Evolutionary conservation across 306 rosid species (phyloP).

Genomic region (Delonix regia): DNA sequence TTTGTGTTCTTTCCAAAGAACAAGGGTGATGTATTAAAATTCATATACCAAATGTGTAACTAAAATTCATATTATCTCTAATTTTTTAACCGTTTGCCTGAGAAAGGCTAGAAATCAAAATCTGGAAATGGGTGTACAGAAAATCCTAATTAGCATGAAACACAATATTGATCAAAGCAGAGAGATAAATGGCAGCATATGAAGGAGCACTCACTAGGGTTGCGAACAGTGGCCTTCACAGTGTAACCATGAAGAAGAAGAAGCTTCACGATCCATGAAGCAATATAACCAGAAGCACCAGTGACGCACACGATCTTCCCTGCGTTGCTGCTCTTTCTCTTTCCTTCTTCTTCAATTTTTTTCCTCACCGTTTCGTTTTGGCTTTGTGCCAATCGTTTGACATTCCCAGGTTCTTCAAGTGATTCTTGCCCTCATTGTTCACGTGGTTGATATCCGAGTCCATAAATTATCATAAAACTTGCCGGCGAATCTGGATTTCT

Average conservation of each 20-base stretch:
- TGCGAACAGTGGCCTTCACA: not conserved
- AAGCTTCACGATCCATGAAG: conserved; percentile 8
- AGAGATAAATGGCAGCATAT: not conserved
- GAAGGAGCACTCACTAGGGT: not conserved
- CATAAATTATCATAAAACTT: not conserved
- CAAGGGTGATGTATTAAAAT: not conserved
- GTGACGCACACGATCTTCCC: conserved; percentile 1
- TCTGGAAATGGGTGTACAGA: too few relatives aligned
- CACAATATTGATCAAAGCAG: not conserved
- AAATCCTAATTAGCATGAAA: not conserved
- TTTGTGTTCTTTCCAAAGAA: not conserved
- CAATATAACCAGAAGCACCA: conserved; percentile 6
- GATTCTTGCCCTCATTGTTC: not conserved
- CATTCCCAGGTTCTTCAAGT: not conserved
- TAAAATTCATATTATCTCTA: too few relatives aligned
- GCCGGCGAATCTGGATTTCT: not conserved
- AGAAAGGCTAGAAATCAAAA: too few relatives aligned
- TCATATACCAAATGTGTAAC: not conserved
- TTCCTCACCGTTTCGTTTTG: not conserved
- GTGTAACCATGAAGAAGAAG: conserved; percentile 18
- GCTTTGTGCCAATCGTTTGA: not conserved
- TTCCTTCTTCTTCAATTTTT: not conserved
- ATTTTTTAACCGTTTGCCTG: too few relatives aligned
- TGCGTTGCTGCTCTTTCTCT: conserved; percentile 29
- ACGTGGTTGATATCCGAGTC: not conserved